phyloP scores from a whole-genome alignment of 441 rosid species.

The Gossypium lobatum region DNA sequence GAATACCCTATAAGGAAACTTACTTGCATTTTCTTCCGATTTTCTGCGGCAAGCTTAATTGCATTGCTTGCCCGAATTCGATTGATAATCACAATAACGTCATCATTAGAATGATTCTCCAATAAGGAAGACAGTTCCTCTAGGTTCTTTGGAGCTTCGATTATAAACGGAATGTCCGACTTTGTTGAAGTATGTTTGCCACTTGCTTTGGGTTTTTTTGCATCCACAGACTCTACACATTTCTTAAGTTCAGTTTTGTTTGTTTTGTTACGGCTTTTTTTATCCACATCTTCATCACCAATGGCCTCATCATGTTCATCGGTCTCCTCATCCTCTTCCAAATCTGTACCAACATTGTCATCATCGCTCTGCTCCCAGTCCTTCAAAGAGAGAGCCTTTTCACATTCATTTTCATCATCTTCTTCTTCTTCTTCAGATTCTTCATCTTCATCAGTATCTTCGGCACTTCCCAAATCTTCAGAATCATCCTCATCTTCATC shows the following conservation, averaged over 20 bases:
- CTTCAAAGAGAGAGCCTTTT: conserved; percentile 34
- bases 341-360: conserved; percentile 50
- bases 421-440: conserved; percentile 47
- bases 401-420: conserved; percentile 31
- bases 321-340: conserved; percentile 44
- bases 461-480: conserved; percentile 48
- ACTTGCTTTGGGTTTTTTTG: conserved; percentile 22
- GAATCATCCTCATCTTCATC: conserved; percentile 49
- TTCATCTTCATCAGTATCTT: conserved; percentile 34
- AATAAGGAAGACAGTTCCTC: conserved; percentile 60
- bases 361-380: conserved; percentile 96
- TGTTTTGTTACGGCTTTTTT: too few relatives aligned
- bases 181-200: conserved; percentile 27
- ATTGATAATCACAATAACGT: conserved; percentile 40
- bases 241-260: too few relatives aligned
- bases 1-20: background rate
- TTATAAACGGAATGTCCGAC: conserved; percentile 59
- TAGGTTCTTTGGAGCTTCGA: conserved; percentile 65
- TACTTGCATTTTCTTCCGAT: conserved; percentile 94
- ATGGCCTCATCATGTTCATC: conserved; percentile 25
- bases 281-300: background rate
- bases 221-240: conserved; percentile 11
- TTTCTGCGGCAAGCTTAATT: conserved; percentile 76
- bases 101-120: conserved; percentile 45
- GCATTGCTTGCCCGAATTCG: conserved; percentile 65